phyloP scores from a whole-genome alignment of 177 flowering plant species.

The Telopea speciosissima region DNA sequence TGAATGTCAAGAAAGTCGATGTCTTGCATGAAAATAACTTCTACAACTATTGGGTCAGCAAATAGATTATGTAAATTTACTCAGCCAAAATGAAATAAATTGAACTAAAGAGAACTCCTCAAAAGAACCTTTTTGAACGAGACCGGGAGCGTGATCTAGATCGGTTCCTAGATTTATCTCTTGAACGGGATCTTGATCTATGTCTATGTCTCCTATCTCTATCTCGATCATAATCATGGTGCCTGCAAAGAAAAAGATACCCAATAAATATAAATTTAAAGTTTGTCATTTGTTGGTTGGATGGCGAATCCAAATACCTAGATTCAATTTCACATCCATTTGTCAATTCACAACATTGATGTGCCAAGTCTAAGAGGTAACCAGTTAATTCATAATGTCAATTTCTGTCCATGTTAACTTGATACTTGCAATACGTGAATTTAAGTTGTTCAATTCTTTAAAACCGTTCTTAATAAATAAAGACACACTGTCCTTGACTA shows the following conservation, averaged over 20 bases:
- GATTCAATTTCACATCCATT: no score
- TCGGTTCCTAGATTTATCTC: slow-evolving; percentile 34
- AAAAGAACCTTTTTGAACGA: slow-evolving; percentile 42
- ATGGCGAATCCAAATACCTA: no score
- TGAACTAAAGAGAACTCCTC: not conserved
- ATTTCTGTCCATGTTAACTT: no score
- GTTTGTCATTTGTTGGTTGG: no score
- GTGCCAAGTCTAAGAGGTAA: no score
- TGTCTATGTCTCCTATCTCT: slow-evolving; percentile 46
- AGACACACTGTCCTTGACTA: no score
- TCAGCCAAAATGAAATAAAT: not conserved
- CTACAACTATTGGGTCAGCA: not conserved
- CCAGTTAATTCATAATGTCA: no score
- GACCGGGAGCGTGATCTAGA: slow-evolving; percentile 42
- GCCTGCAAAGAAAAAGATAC: slow-evolving; percentile 25
- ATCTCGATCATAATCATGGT: slow-evolving; percentile 36
- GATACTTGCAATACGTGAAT: no score
- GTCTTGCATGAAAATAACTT: not conserved
- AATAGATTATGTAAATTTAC: not conserved
- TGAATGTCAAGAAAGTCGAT: not conserved
- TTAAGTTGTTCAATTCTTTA: no score
- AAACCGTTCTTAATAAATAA: no score
- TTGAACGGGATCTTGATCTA: slow-evolving; percentile 47
- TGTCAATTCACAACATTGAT: no score
- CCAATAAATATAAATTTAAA: not conserved